Evolutionary conservation across 176 grass and related monocot species (phyloP), one percentile per base, ranked within the genome.

Genomic region (Juncus inflexus): DNA sequence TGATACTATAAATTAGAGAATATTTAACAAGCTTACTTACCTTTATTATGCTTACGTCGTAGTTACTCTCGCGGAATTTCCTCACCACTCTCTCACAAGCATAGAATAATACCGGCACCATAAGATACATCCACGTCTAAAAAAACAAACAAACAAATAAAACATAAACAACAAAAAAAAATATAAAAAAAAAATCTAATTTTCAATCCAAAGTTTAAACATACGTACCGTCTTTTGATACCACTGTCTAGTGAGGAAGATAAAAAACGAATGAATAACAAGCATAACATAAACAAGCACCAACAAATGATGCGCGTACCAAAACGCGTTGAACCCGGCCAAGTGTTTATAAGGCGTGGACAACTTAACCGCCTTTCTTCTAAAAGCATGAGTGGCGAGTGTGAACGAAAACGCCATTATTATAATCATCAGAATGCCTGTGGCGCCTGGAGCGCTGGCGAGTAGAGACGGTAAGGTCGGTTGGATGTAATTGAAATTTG

Each of bases 331-430:
- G 77, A 97, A 97, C 40, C 94, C 94, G 3, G 94, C 94, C 40
- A 99, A 82, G 62, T 99, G 85, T 40, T 91, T 82, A 3, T 86
- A 64, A 3, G 88, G 94, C 3, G 85, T 91, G 10, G 94, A 89
- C 72, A 99, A 77, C 77, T 92, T 97, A 58, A 89, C 87, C 0
- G 88, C 85, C 7, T 64, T 99, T 61, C 94, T 83, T 63, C 88
- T 79, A 61, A 99, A 99, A 14, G 72, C 86, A 76, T 89, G 88
- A 0, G 85, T 99, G 3, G 94, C 94, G 5, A 92, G 87, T 16
- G 88, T 99, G 65, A 92, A 99, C 8, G 88, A 99, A 80, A 99
- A 99, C 8, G 88, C 63, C 94, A 92, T 99, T 47, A 99, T 91
- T 50, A 92, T 45, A 64, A 92, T 81, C 41, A 99, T 78, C 65